Evolutionary conservation across 129 eudicot genomes (phyloP).

Genomic region (Arctium minus): DNA sequence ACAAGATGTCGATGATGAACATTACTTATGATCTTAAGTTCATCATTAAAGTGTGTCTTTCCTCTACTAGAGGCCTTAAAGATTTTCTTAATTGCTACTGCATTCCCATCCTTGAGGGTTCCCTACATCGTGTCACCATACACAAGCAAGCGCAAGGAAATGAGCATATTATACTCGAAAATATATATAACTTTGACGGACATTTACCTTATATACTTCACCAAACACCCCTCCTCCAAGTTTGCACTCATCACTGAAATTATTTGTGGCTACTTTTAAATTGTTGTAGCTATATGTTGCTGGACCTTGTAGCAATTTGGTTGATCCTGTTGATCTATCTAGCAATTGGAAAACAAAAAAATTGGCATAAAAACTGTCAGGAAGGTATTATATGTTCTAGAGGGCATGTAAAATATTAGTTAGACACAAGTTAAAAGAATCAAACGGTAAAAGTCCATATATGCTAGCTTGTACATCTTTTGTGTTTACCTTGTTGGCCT

Average conservation of each 20-base stretch:
- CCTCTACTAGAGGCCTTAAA: conserved; percentile 37
- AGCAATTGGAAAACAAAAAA: conserved; percentile 16
- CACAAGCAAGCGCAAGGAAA: not conserved
- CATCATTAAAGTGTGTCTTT: conserved; percentile 42
- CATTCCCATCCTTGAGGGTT: conserved; percentile 46
- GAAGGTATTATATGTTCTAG: not conserved
- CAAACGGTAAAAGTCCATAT: not conserved
- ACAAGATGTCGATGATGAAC: conserved; percentile 71
- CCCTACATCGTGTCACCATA: conserved; percentile 35
- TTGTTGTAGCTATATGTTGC: conserved; percentile 48
- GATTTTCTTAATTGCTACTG: conserved; percentile 61
- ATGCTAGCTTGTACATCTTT: not conserved
- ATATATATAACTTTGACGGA: not conserved
- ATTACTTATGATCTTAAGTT: conserved; percentile 65
- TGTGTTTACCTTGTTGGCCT: conserved; percentile 41
- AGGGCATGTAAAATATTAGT: not conserved
- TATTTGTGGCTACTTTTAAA: conserved; percentile 52
- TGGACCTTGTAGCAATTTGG: conserved; percentile 64
- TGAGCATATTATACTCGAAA: not conserved
- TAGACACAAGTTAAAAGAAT: not conserved
- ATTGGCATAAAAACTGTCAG: not conserved
- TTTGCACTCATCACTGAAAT: conserved; percentile 56
- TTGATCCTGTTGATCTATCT: conserved; percentile 49
- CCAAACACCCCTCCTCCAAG: conserved; percentile 78
- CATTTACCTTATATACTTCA: conserved; percentile 64